phyloP scores from a whole-genome alignment of 768 basidiomycete species.

The Roridomyces roridus region DNA sequence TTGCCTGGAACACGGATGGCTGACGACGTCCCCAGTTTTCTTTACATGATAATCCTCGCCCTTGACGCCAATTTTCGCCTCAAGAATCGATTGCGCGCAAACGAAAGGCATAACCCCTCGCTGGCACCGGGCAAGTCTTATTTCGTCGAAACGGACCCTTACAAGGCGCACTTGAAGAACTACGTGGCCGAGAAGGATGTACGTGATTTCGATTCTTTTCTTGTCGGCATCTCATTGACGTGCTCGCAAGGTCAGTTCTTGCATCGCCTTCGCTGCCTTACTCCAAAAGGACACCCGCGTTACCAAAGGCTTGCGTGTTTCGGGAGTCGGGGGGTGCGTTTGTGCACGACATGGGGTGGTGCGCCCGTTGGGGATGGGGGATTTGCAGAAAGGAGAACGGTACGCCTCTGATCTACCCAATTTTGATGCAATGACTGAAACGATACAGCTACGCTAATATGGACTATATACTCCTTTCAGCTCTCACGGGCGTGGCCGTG shows the following conservation, averaged over 20 bases:
- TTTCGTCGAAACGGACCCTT: constrained; percentile 13
- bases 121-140: constrained; percentile 18
- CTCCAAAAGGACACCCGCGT: constrained; percentile 23
- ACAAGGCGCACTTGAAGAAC: constrained; percentile 1
- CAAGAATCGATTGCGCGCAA: constrained; percentile 14
- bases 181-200: constrained; percentile 15
- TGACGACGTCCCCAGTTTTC: not conserved
- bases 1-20: no score
- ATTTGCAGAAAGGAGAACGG: constrained; percentile 23
- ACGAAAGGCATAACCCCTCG: constrained; percentile 20
- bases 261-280: constrained; percentile 21
- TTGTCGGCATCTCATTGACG: not conserved
- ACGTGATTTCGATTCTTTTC: not conserved
- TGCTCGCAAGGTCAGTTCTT: constrained; percentile 18
- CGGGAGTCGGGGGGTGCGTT: no score
- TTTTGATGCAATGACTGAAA: not conserved
- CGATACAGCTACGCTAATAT: constrained; percentile 28
- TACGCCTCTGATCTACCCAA: constrained; percentile 1
- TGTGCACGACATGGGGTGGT: constrained; percentile 2
- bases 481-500: not conserved
- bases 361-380: not conserved
- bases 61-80: constrained; percentile 30
- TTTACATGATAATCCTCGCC: constrained; percentile 17
- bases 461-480: constrained; percentile 29
- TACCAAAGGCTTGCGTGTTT: not conserved